Conservation (phyloP, 345 rosid species). For the Bretschneidera sinensis region DNA sequence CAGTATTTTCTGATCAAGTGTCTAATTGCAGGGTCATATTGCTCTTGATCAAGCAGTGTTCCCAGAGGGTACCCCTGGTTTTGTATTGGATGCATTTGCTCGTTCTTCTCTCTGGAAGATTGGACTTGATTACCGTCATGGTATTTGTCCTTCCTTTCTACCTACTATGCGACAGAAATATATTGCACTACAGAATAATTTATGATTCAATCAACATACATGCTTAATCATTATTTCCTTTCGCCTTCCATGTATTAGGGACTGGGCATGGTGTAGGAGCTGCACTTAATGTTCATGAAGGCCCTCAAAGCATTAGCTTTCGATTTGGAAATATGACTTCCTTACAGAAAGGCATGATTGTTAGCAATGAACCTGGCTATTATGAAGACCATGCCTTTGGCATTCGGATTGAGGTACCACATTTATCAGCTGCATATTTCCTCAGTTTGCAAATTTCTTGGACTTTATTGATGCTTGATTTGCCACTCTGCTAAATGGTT, state of each 20-base stretch:
- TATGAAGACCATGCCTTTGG: constrained; percentile 97
- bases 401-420: constrained; percentile 84
- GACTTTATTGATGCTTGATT: background rate
- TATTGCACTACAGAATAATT: background rate
- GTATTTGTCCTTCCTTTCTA: constrained; percentile 33
- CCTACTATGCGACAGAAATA: background rate
- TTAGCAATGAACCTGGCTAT: constrained; percentile 97
- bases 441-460: background rate
- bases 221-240: background rate
- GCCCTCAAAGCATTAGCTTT: constrained; percentile 94
- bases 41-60: constrained; percentile 93
- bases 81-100: constrained; percentile 89
- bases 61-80: constrained; percentile 91
- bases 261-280: constrained; percentile 99
- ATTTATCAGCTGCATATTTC: background rate
- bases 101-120: constrained; percentile 91
- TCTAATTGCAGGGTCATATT: constrained; percentile 80
- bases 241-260: constrained; percentile 43
- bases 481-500: background rate
- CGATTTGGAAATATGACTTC: constrained; percentile 82
- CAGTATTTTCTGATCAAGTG: background rate
- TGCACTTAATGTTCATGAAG: constrained; percentile 94
- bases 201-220: too few species aligned
- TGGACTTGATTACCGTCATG: constrained; percentile 97
- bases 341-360: constrained; percentile 84